Base-by-base conservation (phyloP, 306 rosid genomes). In the Quercus robur region DNA sequence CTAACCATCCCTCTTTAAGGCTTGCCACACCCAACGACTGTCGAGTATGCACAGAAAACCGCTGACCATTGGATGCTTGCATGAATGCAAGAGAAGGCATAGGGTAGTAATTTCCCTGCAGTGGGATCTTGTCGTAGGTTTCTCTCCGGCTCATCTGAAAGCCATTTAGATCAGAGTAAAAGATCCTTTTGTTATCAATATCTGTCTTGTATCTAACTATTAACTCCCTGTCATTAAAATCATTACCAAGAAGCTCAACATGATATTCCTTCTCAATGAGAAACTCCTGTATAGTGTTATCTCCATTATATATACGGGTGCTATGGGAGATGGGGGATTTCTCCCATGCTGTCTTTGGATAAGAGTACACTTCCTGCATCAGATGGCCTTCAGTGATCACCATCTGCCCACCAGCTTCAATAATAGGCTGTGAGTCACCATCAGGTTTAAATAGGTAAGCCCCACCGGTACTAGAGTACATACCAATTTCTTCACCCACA, bases 121-220 rank as follows among this genome's bases (percentile, higher is more conserved):
- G 68, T 52, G 99, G 99, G 78, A 95, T 95, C 89, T 95, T 95
- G 73, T 90, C 88, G 1, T 95, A 95, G 28, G 97, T 88, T 86
- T 95, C 99, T 88, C 99, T 89, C 56, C 98, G 86, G 86, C 97
- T 93, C 97, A 90, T 95, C 84, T 95, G 99, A 77, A 93, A 91
- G 84, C 99, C 99, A 81, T 93, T 95, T 70, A 93, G 84, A 83
- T 95, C 99, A 62, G 99, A 90, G 82, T 90, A 93, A 62, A 91
- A 93, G 25, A 95, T 73, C 83, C 78, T 89, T 68, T 89, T 91
- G 94, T 82, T 95, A 77, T 91, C 94, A 49, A 88, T 77, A 82
- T 91, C 90, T 2, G 99, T 95, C 86, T 86, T 90, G 77, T 90
- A 95, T 75, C 99, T 90, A 49, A 91, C 94, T 85, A 95, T 93